Percentiles rank a stretch among this genome's conserved stretches.
phyloP scores from a whole-genome alignment of 1,139 yeast species.

The Groenewaldozyma sp. region DNA sequence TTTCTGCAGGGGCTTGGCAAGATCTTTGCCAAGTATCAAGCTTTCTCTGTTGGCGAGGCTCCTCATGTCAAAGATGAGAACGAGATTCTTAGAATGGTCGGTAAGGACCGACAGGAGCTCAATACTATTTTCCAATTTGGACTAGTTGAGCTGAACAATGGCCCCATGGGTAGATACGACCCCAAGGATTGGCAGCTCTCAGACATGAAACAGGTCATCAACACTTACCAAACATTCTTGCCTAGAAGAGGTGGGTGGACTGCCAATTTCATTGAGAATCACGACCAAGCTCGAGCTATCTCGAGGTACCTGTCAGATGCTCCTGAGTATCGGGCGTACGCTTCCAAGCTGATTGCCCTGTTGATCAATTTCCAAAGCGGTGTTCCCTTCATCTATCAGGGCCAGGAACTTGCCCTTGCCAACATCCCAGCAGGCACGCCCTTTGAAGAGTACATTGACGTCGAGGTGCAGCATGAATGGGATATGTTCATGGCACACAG shows the following conservation, averaged over 20 bases:
- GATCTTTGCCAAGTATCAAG: constrained; percentile 41
- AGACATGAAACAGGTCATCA: constrained; percentile 39
- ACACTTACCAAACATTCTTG: constrained; percentile 32
- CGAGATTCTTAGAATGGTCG: constrained; percentile 38
- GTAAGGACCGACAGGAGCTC: constrained; percentile 42
- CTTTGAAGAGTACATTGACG: constrained; percentile 43
- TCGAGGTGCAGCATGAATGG: constrained; percentile 40
- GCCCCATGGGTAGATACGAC: not conserved
- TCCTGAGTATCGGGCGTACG: constrained; percentile 29
- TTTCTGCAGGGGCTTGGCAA: constrained; percentile 47
- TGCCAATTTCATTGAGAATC: constrained; percentile 50
- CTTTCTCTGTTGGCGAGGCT: constrained; percentile 48
- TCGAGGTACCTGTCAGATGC: constrained; percentile 42
- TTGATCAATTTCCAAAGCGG: constrained; percentile 44
- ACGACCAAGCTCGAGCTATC: constrained; percentile 49
- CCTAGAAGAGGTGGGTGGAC: constrained; percentile 55
- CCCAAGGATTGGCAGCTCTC: constrained; percentile 18
- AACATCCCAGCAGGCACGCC: constrained; percentile 42
- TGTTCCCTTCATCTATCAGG: constrained; percentile 50
- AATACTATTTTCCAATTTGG: constrained; percentile 46
- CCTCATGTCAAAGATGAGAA: constrained; percentile 15
- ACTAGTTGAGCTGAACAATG: constrained; percentile 24
- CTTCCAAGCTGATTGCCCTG: constrained; percentile 43
- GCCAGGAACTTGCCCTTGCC: constrained; percentile 53
- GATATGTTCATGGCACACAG: constrained; percentile 30